phyloP scores from a whole-genome alignment of 805 yeast genomes.

The Dipodascus albidus region DNA sequence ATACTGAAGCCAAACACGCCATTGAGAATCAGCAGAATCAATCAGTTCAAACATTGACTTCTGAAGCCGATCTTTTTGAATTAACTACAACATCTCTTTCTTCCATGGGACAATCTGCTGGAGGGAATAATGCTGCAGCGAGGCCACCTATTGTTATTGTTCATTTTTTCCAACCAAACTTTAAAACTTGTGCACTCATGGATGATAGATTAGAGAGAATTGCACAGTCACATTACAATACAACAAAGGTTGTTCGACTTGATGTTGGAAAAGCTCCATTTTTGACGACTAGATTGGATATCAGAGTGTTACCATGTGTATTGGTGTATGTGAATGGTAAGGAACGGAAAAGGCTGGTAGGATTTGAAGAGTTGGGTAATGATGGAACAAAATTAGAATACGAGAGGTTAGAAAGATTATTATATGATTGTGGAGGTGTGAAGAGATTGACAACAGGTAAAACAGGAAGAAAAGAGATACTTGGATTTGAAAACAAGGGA shows the following conservation, averaged over 20 bases:
- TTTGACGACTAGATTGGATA: conserved; percentile 46
- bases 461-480: not conserved
- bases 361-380: conserved; percentile 49
- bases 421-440: not conserved
- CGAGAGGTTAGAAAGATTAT: not conserved
- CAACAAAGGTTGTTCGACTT: conserved; percentile 35
- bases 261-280: conserved; percentile 63
- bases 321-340: conserved; percentile 47
- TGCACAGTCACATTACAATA: conserved; percentile 43
- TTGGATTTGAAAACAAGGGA: not conserved
- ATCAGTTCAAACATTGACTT: conserved; percentile 15
- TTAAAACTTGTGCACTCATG: conserved; percentile 51
- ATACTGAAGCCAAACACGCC: not conserved
- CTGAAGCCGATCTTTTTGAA: conserved; percentile 17
- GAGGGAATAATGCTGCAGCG: conserved; percentile 32
- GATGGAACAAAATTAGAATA: conserved; percentile 16
- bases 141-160: conserved; percentile 31
- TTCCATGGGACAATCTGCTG: conserved; percentile 37
- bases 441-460: not conserved
- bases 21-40: conserved; percentile 24
- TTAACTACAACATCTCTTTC: conserved; percentile 26
- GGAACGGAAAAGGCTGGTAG: conserved; percentile 51
- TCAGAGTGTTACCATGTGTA: conserved; percentile 64
- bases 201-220: conserved; percentile 34
- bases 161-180: conserved; percentile 53